phyloP scores from a whole-genome alignment of 1,284 basidiomycete species.

The Apiotrichum gracile region DNA sequence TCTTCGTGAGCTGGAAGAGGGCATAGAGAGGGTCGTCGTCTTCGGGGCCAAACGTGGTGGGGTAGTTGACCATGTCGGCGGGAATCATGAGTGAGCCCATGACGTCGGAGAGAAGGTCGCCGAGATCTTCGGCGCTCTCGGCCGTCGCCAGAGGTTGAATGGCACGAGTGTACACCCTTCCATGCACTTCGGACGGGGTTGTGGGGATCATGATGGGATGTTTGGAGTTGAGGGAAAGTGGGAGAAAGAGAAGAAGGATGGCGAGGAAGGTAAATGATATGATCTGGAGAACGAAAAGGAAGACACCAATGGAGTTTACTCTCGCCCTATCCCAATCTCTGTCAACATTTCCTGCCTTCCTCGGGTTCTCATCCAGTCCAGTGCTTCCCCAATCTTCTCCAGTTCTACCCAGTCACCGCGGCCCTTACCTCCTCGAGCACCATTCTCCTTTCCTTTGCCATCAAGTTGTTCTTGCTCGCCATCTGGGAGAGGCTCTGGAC shows the following conservation, averaged over 20 bases:
- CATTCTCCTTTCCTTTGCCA: constrained; percentile 20
- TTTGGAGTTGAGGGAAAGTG: neutral
- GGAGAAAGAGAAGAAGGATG: neutral
- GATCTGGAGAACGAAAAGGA: too few relatives aligned
- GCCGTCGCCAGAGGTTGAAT: neutral
- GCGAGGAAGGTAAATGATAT: neutral
- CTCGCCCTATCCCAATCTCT: constrained; percentile 59
- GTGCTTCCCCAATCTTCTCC: constrained; percentile 62
- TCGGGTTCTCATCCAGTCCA: constrained; percentile 57
- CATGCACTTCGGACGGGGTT: constrained; percentile 1
- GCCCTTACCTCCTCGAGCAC: constrained; percentile 32
- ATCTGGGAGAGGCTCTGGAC: constrained; percentile 19
- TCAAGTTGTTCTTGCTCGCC: constrained; percentile 6
- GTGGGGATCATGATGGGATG: neutral
- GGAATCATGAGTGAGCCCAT: neutral
- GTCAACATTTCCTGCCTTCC: constrained; percentile 56
- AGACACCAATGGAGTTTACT: too few relatives aligned
- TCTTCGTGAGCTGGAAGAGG: neutral
- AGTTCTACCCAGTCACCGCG: constrained; percentile 52
- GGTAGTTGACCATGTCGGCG: neutral
- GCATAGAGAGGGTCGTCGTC: constrained; percentile 7
- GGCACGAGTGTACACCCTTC: neutral
- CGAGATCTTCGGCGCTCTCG: neutral
- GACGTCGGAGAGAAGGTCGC: neutral
- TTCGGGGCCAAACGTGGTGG: constrained; percentile 5